Conservation (phyloP, 148 eudicot species). For the Rheum nobile region DNA sequence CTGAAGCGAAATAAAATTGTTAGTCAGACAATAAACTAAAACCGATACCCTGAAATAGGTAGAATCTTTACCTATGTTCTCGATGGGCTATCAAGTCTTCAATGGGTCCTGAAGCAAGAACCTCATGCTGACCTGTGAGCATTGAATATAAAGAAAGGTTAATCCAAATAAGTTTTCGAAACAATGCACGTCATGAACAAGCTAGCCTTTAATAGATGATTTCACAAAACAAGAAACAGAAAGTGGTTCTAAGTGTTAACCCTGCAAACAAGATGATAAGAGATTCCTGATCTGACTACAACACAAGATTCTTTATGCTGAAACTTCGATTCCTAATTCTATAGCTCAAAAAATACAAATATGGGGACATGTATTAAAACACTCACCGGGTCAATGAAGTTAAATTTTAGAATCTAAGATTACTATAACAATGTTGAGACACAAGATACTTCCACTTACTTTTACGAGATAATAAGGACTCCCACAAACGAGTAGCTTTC, state of each 20-base stretch:
- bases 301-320: background rate
- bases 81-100: slow-evolving; percentile 98
- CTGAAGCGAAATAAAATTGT: slow-evolving; percentile 25
- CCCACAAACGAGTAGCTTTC: slow-evolving; percentile 93
- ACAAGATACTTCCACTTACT: slow-evolving; percentile 35
- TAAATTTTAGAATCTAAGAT: background rate
- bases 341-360: background rate
- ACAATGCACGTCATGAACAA: background rate
- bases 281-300: background rate
- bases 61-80: slow-evolving; percentile 66
- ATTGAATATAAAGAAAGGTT: background rate
- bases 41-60: slow-evolving; percentile 5
- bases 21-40: background rate
- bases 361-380: background rate
- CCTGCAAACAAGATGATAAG: background rate
- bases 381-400: background rate
- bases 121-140: slow-evolving; percentile 82
- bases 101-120: slow-evolving; percentile 99
- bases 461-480: slow-evolving; percentile 81
- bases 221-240: background rate
- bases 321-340: background rate
- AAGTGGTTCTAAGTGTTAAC: background rate
- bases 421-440: background rate
- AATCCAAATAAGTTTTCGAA: background rate
- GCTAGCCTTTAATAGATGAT: background rate